Base-by-base conservation (phyloP, 1,139 yeast species). In the Blastobotrys apis region DNA sequence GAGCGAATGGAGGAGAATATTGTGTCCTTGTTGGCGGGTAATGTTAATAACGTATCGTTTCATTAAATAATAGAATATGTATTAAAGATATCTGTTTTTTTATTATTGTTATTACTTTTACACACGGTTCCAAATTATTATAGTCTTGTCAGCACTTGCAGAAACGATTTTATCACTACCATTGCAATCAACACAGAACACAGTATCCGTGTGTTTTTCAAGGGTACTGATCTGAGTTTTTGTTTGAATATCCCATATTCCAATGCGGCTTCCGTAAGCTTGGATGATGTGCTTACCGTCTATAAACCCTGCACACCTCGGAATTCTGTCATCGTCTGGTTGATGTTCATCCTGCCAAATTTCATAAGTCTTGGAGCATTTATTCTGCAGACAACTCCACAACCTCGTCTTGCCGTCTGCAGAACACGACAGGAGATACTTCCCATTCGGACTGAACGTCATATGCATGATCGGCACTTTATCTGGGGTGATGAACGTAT, bases 1-100 rank as follows among this genome's bases (percentile, higher is more conserved):
- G 72, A 73, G 52, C 73, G 88, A 46, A 78, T 94, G 58, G 98
- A 92, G 65, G 94, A 87, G 44, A 94, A 92, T 62, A 81, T 92
- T 44, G 87, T 87, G 12, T 80, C 94, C 33, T 77, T 92, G 56
- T 73, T 90, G 60, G 85, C 96, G 16, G 85, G 95, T 44, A 85
- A 84, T 64, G 88, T 92, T 41, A 92, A 92, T 65, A 81, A 94
- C 41, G 81, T 86, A 16, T 65, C 71, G 15, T 69, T 68, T 52
- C 57, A 56, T 40, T 55, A 45, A 23, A 15, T n/a, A 8, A 13
- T 20, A 15, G 5, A 21, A 5, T 12, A 16, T 12, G 13, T 8
- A 22, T 34, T 34, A 9, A 33, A 16, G 6, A 33, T 33, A 29
- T 35, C 30, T 22, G 12, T 32, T 21, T 10, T 20, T 30, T 16